phyloP scores from a whole-genome alignment of 106 monocot genomes.

The Phalaenopsis equestris region DNA sequence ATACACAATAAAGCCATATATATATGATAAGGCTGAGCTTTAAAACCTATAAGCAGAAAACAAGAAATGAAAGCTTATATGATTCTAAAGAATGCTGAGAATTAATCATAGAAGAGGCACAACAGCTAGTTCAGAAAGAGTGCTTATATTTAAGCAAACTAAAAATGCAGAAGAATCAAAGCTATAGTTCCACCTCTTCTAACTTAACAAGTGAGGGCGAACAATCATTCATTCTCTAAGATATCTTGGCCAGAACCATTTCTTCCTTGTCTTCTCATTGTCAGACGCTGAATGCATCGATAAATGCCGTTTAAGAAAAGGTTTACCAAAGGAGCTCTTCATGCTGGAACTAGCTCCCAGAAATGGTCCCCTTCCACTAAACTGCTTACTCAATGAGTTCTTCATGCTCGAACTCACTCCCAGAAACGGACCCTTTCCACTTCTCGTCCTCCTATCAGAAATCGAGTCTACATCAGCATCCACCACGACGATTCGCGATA shows the following conservation, averaged over 20 bases:
- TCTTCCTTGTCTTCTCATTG: constrained; percentile 30
- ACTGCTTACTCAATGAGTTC: constrained; percentile 31
- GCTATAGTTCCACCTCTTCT: background rate
- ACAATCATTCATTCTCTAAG: background rate
- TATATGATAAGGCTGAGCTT: too few species aligned
- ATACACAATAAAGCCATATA: too few species aligned
- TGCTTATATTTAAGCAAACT: too few species aligned
- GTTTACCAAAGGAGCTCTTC: constrained; percentile 30
- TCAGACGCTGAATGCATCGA: constrained; percentile 18
- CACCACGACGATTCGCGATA: constrained; percentile 40
- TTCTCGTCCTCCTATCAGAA: background rate
- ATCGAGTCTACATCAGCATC: constrained; percentile 27
- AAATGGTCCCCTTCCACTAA: constrained; percentile 34
- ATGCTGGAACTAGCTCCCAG: constrained; percentile 16
- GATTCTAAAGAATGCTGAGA: too few species aligned
- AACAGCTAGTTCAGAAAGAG: too few species aligned
- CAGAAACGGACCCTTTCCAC: constrained; percentile 21
- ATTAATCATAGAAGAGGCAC: too few species aligned
- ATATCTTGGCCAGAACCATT: constrained; percentile 45
- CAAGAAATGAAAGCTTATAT: too few species aligned
- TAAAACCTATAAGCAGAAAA: too few species aligned
- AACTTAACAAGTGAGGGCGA: background rate
- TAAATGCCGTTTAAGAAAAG: constrained; percentile 48
- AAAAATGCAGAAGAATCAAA: too few species aligned
- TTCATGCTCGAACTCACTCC: constrained; percentile 6